Base-by-base conservation (phyloP, 129 eudicot species). In the Helianthus tuberosus region DNA sequence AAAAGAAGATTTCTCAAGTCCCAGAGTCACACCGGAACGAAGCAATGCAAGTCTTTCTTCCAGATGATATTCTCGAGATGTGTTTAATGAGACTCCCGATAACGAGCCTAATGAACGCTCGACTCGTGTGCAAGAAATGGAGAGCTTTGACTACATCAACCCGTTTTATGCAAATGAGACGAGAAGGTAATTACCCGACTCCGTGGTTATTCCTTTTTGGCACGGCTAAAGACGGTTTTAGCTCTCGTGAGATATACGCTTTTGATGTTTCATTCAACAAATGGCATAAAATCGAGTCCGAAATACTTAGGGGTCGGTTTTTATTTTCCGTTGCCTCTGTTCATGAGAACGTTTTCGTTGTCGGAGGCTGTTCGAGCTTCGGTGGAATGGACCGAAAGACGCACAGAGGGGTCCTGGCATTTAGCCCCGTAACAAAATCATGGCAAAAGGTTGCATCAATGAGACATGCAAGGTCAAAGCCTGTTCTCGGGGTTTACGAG, bases 91-190 rank as follows among this genome's bases (percentile, higher is more conserved):
- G 98, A 80, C 95, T 92, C 43, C 98, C 98, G 8, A 13, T 92
- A 51, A 69, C 86, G 5, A 87, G 90, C 74, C 90, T 92, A 72
- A 89, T 89, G 96, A 89, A 83, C 66, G 84, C 96, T 25, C 89
- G 98, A 6, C 94, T 92, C 54, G 98, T 92, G 67, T 92, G 98
- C 83, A 89, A 75, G 80, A 92, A 92, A 77, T 92, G 98, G 98
- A 84, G 89, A 57, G 71, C 74, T 70, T 77, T 92, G 83, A 89
- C 96, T 0, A 68, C 80, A 50, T 75, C 96, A 7, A 64, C 84
- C 38, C 82, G 92, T 38, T 92, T 92, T 72, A 66, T 89, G 90
- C 90, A 87, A 64, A 84, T 86, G 73, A 81, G 98, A 66, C 73
- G 82, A 36, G 89, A 87, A 15, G 81, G 95, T 41, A 75, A 25